These are phyloP conservation scores for Rhynchosporium graminicola DNA, from an alignment of 2,329 filamentous ascomycete genomes.

Conservation along the genomic window DNA sequence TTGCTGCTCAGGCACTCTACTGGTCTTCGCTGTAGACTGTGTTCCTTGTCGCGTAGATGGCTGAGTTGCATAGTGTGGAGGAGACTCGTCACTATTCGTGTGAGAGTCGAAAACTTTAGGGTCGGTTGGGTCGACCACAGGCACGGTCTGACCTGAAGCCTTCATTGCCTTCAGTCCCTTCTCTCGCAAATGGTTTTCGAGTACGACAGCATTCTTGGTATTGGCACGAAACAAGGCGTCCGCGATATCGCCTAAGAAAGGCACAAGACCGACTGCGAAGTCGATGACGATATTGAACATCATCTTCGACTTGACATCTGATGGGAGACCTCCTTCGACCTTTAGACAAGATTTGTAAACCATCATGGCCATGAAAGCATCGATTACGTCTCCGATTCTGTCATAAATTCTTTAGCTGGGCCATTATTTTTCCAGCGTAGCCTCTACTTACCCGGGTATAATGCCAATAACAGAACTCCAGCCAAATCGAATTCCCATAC, in stretches of 20 bases:
- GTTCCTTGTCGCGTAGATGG: constrained; percentile 27
- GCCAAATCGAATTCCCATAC: constrained; percentile 81
- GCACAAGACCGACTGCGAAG: constrained; percentile 72
- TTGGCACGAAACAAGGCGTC: constrained; percentile 72
- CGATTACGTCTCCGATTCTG: constrained; percentile 74
- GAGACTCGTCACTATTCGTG: constrained; percentile 33
- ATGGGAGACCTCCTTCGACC: constrained; percentile 75
- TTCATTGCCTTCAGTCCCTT: constrained; percentile 62
- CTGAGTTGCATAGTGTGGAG: constrained; percentile 35
- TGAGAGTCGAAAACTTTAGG: constrained; percentile 52
- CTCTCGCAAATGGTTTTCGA: constrained; percentile 64
- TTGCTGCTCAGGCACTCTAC: constrained; percentile 18
- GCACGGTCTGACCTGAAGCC: constrained; percentile 45
- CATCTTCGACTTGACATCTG: constrained; percentile 67
- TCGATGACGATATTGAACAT: constrained; percentile 75
- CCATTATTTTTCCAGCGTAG: constrained; percentile 13
- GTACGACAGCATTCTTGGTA: constrained; percentile 70
- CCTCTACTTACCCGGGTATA: constrained; percentile 69
- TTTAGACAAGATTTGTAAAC: constrained; percentile 72
- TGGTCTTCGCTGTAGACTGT: constrained; percentile 20
- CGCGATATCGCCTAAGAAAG: constrained; percentile 72
- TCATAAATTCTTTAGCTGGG: constrained; percentile 30
- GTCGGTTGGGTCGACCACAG: constrained; percentile 53
- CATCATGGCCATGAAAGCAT: constrained; percentile 72
- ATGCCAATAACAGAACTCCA: constrained; percentile 87